phyloP scores from a whole-genome alignment of 23 red algal genomes.

The Gracilariopsis chorda region DNA sequence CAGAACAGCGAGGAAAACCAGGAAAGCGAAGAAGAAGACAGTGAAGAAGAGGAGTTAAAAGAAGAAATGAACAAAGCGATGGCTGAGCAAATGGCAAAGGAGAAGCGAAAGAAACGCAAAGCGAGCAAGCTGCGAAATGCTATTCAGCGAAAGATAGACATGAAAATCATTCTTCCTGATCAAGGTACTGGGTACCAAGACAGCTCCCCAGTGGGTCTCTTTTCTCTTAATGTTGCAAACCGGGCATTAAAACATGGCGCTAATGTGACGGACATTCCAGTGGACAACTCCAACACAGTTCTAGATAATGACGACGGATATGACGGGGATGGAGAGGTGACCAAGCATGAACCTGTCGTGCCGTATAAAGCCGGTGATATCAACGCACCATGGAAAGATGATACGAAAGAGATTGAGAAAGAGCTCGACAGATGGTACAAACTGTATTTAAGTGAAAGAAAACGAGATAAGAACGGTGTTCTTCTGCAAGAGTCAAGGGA shows the following conservation, averaged over 20 bases:
- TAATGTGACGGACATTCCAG: conserved; percentile 3
- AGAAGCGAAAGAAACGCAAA: conserved; percentile 62
- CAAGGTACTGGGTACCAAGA: conserved; percentile 2
- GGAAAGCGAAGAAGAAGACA: conserved; percentile 18
- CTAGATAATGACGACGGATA: conserved; percentile 28
- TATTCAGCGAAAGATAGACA: conserved; percentile 64
- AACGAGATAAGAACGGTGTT: conserved; percentile 57
- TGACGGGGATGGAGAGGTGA: neutral
- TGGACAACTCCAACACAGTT: neutral
- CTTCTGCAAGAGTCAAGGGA: conserved; percentile 44
- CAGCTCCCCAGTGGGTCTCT: conserved; percentile 16
- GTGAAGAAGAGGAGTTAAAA: conserved; percentile 36
- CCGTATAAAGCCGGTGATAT: conserved; percentile 20
- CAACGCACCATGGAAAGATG: neutral
- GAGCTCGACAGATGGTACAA: conserved; percentile 66
- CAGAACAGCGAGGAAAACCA: neutral
- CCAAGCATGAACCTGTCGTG: neutral
- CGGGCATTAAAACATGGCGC: conserved; percentile 36
- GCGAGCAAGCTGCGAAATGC: conserved; percentile 57
- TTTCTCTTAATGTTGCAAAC: conserved; percentile 48
- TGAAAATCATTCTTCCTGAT: conserved; percentile 77
- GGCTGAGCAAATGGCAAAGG: conserved; percentile 32
- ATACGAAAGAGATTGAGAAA: conserved; percentile 18
- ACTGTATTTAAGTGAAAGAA: conserved; percentile 18
- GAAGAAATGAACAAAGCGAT: conserved; percentile 53